A percentile compares a stretch with the other conserved stretches of the same genome.
Conservation (phyloP, 345 rosid genomes). For the Carallia pectinifolia region DNA sequence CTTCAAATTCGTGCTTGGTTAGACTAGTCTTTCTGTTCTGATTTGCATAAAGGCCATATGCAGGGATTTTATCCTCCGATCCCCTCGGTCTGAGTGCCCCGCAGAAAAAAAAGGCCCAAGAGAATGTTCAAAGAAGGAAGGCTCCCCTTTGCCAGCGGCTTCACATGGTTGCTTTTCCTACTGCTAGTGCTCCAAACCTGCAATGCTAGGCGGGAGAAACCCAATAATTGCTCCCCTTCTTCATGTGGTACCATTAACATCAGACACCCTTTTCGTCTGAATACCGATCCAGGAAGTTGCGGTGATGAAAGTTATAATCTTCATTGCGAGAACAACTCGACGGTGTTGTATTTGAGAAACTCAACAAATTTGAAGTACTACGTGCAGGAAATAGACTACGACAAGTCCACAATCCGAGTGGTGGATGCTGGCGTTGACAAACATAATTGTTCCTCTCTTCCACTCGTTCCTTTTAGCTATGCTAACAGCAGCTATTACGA, state of each 20-base stretch:
- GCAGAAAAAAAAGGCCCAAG: no score
- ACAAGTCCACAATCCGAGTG: conserved; percentile 7
- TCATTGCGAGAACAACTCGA: not conserved
- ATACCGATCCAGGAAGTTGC: not conserved
- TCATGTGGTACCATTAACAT: not conserved
- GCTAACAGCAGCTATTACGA: no score
- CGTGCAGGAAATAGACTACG: conserved; percentile 2
- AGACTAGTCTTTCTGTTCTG: no score
- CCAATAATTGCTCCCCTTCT: not conserved
- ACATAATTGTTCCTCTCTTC: not conserved
- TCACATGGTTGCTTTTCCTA: not conserved
- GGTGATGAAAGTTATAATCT: not conserved
- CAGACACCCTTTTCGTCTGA: conserved; percentile 7
- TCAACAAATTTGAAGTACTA: not conserved
- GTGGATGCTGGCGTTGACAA: conserved; percentile 3
- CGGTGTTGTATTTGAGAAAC: no score
- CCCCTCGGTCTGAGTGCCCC: no score
- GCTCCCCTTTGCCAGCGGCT: not conserved
- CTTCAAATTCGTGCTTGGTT: no score
- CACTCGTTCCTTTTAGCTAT: not conserved
- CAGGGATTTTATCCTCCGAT: no score
- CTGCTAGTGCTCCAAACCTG: not conserved
- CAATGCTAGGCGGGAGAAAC: not conserved
- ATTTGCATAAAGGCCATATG: no score
- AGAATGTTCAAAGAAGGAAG: not conserved